phyloP scores from a whole-genome alignment of 805 yeast species.

The Saccharomyces jurei region DNA sequence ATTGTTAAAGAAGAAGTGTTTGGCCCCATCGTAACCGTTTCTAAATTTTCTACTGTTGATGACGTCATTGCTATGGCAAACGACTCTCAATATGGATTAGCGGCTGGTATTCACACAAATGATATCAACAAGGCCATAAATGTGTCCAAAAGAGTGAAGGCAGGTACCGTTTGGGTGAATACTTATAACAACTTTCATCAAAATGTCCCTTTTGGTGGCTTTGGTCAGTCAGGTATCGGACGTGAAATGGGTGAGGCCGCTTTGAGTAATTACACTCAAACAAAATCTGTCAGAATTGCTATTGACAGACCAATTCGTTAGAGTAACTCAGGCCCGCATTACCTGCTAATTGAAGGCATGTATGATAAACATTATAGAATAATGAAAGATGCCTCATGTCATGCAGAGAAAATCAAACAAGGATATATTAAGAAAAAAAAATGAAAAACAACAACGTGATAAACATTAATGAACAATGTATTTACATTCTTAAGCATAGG shows the following conservation, averaged over 20 bases:
- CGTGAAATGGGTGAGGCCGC: slow-evolving; percentile 89
- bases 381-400: neutral
- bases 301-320: slow-evolving; percentile 4
- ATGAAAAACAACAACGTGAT: slow-evolving; percentile 4
- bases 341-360: neutral
- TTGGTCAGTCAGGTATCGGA: slow-evolving; percentile 80
- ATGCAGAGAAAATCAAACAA: neutral
- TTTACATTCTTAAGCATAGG: slow-evolving; percentile 9
- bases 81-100: slow-evolving; percentile 73
- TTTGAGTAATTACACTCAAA: slow-evolving; percentile 70
- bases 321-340: neutral
- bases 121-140: slow-evolving; percentile 58
- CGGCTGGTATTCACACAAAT: slow-evolving; percentile 78
- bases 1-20: slow-evolving; percentile 86
- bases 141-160: slow-evolving; percentile 57
- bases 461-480: slow-evolving; percentile 16
- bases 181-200: slow-evolving; percentile 80
- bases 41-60: slow-evolving; percentile 63
- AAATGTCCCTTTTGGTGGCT: slow-evolving; percentile 88
- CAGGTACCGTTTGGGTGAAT: slow-evolving; percentile 82
- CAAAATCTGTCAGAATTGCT: slow-evolving; percentile 55
- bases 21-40: slow-evolving; percentile 77
- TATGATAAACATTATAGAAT: neutral
- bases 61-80: slow-evolving; percentile 71
- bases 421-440: neutral